Evolutionary conservation across 2,329 filamentous ascomycete species (phyloP), one percentile per base, ranked within the genome.

Genomic region (Furcasterigmium sp.): DNA sequence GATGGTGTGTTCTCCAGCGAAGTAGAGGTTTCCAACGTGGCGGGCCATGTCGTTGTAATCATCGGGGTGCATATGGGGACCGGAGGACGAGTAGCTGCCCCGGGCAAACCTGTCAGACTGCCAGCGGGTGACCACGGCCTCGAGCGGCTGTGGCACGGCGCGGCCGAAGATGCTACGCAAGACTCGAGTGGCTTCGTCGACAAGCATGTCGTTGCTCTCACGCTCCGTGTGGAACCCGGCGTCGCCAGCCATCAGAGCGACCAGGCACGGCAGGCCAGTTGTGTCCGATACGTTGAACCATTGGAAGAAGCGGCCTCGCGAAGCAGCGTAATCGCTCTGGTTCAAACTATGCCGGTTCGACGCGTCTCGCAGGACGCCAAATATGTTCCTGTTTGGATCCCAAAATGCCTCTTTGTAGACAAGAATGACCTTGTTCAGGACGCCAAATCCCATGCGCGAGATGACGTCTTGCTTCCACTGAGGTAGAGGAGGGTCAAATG

Each of bases 201-300:
- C 72, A 7, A 98, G 80, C 32, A 81, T 78, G 30, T 85, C 78
- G 52, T 96, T 87, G 41, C 80, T 77, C 2, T 82, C 82, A 41
- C 73, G 72, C 63, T 98, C 94, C 0, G 89, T 89, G 50, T 95
- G 86, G 53, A 90, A 87, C 14, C 91, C 93, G 17, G 94, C 88
- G 53, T 96, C 88, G 18, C 93, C 93, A 39, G 91, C 91, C 91
- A 98, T 96, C 21, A 98, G 75, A 8, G 89, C 93, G 47, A 97
- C 82, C 19, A 96, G 74, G 41, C 90, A 89, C 2, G 87, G 93
- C 28, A 95, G 72, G 1, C 94, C 94, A 37, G 87, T 90, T 3
- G 88, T 95, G 53, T 89, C 87, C 47, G 90, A 85, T 43, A 90
- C 89, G 56, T 98, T 97, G 79, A 95, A 97, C 79, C 95, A 97